Percentiles rank a stretch among this genome's conserved stretches.
Conservation (phyloP, 116 monocot species). For the Trichopus zeylanicus region DNA sequence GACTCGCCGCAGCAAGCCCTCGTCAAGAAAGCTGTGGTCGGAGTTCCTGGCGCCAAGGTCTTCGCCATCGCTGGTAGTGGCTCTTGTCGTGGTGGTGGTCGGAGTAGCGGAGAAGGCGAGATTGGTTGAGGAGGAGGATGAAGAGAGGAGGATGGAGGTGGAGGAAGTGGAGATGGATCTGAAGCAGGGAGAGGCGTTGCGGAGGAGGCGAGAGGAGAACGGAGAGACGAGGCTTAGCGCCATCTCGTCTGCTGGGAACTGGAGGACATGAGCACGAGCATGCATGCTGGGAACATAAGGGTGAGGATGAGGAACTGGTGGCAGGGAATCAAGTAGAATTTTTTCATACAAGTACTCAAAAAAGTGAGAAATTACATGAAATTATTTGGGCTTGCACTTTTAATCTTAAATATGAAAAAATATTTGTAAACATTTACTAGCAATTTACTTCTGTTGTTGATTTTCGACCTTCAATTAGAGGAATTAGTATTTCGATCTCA, state of each 20-base stretch:
- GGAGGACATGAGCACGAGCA: neutral
- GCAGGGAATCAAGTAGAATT: slow-evolving; percentile 1
- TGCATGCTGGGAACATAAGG: neutral
- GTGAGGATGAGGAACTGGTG: slow-evolving; percentile 33
- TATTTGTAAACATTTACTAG: no score
- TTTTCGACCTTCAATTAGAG: no score
- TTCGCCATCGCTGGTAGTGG: slow-evolving; percentile 13
- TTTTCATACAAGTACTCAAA: no score
- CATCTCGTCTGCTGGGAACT: slow-evolving; percentile 12
- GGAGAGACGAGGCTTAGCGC: slow-evolving; percentile 23
- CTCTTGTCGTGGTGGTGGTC: slow-evolving; percentile 2
- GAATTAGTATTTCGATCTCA: no score
- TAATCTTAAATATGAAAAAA: no score
- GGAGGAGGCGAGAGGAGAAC: slow-evolving; percentile 1
- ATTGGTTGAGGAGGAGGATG: neutral
- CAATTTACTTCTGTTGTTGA: no score
- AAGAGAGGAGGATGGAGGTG: neutral
- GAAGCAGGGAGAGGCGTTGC: neutral
- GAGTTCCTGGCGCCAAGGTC: slow-evolving; percentile 2
- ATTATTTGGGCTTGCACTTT: no score
- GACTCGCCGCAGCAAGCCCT: slow-evolving; percentile 46
- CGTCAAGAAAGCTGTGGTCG: slow-evolving; percentile 23
- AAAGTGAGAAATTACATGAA: no score
- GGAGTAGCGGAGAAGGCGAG: neutral
- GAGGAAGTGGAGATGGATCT: neutral